Percentiles rank a stretch among this genome's conserved stretches.
These are phyloP conservation scores for Blepharisma japonicum DNA, from an alignment of 73 alveolate genomes.

Conservation along the genomic window DNA sequence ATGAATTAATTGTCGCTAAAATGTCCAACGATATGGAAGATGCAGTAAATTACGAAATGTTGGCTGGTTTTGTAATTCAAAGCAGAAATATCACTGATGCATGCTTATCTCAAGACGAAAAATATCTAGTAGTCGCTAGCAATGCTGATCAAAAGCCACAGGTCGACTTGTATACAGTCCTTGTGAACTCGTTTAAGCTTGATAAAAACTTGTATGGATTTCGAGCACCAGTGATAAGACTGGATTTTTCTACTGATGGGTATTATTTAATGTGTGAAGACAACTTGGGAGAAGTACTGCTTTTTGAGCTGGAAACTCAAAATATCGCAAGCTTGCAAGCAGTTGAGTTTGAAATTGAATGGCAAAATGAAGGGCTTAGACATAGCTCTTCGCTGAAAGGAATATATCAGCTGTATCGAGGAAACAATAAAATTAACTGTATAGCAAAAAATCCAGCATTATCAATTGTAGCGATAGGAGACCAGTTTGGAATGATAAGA, in stretches of 20 bases:
- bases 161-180: slow-evolving; percentile 52
- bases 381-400: slow-evolving; percentile 65
- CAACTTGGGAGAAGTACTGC: slow-evolving; percentile 59
- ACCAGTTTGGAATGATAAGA: slow-evolving; percentile 77
- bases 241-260: slow-evolving; percentile 69
- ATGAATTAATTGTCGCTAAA: slow-evolving; percentile 51
- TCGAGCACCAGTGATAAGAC: slow-evolving; percentile 46
- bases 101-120: slow-evolving; percentile 50
- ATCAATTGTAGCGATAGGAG: slow-evolving; percentile 81
- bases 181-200: slow-evolving; percentile 42
- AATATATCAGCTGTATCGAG: slow-evolving; percentile 69
- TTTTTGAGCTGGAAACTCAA: slow-evolving; percentile 65
- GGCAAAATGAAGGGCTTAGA: slow-evolving; percentile 90
- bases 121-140: slow-evolving; percentile 63
- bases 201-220: slow-evolving; percentile 59
- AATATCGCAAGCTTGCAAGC: slow-evolving; percentile 57
- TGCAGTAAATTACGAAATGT: slow-evolving; percentile 51
- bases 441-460: slow-evolving; percentile 69
- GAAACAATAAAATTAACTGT: slow-evolving; percentile 61
- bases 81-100: slow-evolving; percentile 53
- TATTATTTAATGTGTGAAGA: slow-evolving; percentile 69
- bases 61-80: slow-evolving; percentile 31
- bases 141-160: slow-evolving; percentile 68
- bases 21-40: neutral
- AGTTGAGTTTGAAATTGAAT: slow-evolving; percentile 82